These are phyloP conservation scores for Westerdykella sp. DNA, from an alignment of 2,329 filamentous ascomycete genomes.

Conservation along the genomic window DNA sequence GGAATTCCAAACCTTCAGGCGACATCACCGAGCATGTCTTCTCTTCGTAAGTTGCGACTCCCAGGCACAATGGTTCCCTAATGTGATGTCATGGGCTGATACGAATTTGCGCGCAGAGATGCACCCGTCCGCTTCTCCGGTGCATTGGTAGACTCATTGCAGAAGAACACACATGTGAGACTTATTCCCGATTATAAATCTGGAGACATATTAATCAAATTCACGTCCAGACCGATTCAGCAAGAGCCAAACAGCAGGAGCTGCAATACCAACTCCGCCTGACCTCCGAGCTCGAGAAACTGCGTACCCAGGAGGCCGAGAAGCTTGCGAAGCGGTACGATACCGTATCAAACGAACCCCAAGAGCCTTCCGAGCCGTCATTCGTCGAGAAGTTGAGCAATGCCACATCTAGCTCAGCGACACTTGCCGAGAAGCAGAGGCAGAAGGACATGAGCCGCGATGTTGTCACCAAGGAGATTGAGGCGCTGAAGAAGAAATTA, in stretches of 20 bases:
- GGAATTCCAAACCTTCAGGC: slow-evolving; percentile 54
- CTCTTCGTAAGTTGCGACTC: slow-evolving; percentile 46
- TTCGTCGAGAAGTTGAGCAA: slow-evolving; percentile 34
- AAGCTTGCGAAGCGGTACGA: slow-evolving; percentile 64
- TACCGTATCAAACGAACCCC: slow-evolving; percentile 49
- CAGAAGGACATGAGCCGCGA: slow-evolving; percentile 46
- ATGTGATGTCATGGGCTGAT: slow-evolving; percentile 5
- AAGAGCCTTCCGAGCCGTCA: slow-evolving; percentile 26
- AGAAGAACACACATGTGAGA: slow-evolving; percentile 75
- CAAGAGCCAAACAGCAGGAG: slow-evolving; percentile 75
- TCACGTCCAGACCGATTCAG: slow-evolving; percentile 68
- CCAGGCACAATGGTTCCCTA: slow-evolving; percentile 13
- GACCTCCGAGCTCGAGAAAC: slow-evolving; percentile 72
- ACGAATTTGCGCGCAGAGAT: slow-evolving; percentile 44
- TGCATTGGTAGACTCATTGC: slow-evolving; percentile 73
- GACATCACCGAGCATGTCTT: slow-evolving; percentile 55
- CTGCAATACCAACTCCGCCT: slow-evolving; percentile 85
- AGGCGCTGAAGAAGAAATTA: slow-evolving; percentile 47
- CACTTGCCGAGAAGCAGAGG: slow-evolving; percentile 37
- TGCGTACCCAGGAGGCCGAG: slow-evolving; percentile 63
- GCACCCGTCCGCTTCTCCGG: slow-evolving; percentile 68
- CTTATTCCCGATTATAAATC: background rate
- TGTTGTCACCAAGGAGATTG: slow-evolving; percentile 53
- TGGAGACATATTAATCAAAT: slow-evolving; percentile 4
- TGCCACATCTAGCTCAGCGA: slow-evolving; percentile 30